Evolutionary conservation across 306 rosid genomes (phyloP).

Genomic region (Lotus japonicus): DNA sequence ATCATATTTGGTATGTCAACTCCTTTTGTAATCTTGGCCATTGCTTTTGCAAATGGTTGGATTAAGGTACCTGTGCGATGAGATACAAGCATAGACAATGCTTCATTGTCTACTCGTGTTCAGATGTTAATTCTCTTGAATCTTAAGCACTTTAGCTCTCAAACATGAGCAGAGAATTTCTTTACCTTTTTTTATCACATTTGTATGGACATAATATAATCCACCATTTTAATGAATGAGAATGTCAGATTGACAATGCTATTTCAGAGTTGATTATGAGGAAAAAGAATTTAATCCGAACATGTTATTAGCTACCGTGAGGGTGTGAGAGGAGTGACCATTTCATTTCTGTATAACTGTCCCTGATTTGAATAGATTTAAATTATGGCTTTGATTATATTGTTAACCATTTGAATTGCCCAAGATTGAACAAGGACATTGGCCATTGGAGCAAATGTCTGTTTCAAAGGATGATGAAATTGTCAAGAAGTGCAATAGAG

Average conservation of each 20-base stretch:
- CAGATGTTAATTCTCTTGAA: neutral
- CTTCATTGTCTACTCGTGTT: slow-evolving; percentile 15
- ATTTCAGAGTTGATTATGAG: neutral
- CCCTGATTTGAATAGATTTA: neutral
- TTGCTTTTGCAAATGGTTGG: slow-evolving; percentile 98
- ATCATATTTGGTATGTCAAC: slow-evolving; percentile 97
- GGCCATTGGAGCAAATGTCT: neutral
- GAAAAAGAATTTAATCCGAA: neutral
- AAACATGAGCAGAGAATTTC: neutral
- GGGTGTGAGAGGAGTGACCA: too few species aligned
- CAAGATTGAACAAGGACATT: neutral
- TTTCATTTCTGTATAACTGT: too few species aligned
- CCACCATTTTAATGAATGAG: neutral
- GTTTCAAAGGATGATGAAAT: neutral
- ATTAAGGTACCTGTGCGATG: slow-evolving; percentile 82
- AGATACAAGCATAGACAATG: slow-evolving; percentile 6
- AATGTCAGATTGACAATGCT: neutral
- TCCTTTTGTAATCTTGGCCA: slow-evolving; percentile 95
- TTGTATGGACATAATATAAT: slow-evolving; percentile 16
- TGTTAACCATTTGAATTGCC: neutral
- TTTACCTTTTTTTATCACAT: slow-evolving; percentile 13
- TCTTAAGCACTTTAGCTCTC: neutral
- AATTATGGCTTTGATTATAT: neutral
- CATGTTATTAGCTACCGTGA: too few species aligned
- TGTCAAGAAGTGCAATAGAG: neutral